These are phyloP conservation scores for Backusella psychrophila DNA, from an alignment of 192 early-diverging fungal genomes.

Conservation along the genomic window DNA sequence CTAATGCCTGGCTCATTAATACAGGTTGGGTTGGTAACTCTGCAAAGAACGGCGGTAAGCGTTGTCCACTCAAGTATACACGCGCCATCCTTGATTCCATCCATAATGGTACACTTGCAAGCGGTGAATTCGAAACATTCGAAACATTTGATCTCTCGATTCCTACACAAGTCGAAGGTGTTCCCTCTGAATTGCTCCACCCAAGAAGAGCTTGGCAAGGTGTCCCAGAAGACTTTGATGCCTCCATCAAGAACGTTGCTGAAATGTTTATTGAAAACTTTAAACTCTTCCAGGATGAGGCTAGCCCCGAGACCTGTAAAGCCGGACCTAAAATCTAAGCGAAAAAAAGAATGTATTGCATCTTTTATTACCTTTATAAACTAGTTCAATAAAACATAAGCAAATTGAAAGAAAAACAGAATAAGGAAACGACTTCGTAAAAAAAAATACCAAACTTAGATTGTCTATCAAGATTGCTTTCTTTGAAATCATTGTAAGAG, in stretches of 20 bases:
- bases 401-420: too few relatives aligned
- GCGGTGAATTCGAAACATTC: slow-evolving; percentile 82
- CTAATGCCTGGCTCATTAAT: slow-evolving; percentile 92
- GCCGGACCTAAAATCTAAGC: slow-evolving; percentile 53
- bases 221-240: slow-evolving; percentile 57
- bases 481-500: too few relatives aligned
- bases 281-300: slow-evolving; percentile 75
- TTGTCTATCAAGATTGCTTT: too few relatives aligned
- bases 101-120: slow-evolving; percentile 87
- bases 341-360: neutral
- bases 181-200: slow-evolving; percentile 84
- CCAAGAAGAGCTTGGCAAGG: slow-evolving; percentile 87
- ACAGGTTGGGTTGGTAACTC: slow-evolving; percentile 95
- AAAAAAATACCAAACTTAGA: too few relatives aligned
- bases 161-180: slow-evolving; percentile 72
- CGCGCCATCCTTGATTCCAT: slow-evolving; percentile 97
- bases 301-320: slow-evolving; percentile 67
- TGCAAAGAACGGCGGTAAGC: slow-evolving; percentile 78
- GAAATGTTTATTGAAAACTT: slow-evolving; percentile 89
- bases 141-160: slow-evolving; percentile 85
- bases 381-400: neutral
- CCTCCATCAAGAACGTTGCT: slow-evolving; percentile 75
- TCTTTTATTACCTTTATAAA: neutral
- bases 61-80: slow-evolving; percentile 93
- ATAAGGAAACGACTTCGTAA: too few relatives aligned